These are phyloP conservation scores for Epichloe amarillans DNA, from an alignment of 2,329 filamentous ascomycete species.

Conservation along the genomic window DNA sequence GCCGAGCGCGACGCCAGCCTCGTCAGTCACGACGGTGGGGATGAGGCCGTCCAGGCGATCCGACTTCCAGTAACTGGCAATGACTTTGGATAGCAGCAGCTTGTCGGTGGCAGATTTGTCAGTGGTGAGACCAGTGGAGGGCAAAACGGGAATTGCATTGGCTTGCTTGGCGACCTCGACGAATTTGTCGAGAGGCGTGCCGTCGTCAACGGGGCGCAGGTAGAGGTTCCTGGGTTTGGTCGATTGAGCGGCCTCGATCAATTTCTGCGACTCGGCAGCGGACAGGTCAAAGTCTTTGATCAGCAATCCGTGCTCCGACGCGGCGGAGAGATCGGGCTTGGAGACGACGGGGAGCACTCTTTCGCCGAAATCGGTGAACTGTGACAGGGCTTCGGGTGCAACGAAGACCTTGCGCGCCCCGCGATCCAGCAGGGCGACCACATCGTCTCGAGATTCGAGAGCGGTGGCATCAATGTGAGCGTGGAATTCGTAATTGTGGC, in stretches of 20 bases:
- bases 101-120: slow-evolving; percentile 46
- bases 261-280: slow-evolving; percentile 25
- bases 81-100: slow-evolving; percentile 49
- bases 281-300: slow-evolving; percentile 38
- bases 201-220: slow-evolving; percentile 35
- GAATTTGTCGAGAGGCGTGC: slow-evolving; percentile 31
- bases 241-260: slow-evolving; percentile 30
- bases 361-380: slow-evolving; percentile 40
- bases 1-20: slow-evolving; percentile 70
- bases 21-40: slow-evolving; percentile 83
- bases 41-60: slow-evolving; percentile 76
- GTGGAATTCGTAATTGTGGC: slow-evolving; percentile 37
- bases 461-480: slow-evolving; percentile 67
- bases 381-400: slow-evolving; percentile 50
- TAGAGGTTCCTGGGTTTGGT: slow-evolving; percentile 35
- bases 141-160: slow-evolving; percentile 58
- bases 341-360: slow-evolving; percentile 41
- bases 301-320: slow-evolving; percentile 36
- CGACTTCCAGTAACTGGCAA: slow-evolving; percentile 63
- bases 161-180: slow-evolving; percentile 34
- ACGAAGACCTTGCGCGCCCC: slow-evolving; percentile 82
- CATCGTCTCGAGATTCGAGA: slow-evolving; percentile 55
- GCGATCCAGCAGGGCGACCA: slow-evolving; percentile 69
- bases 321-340: slow-evolving; percentile 30
- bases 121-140: slow-evolving; percentile 56